Conservation (phyloP, 768 basidiomycete species). For the Tricholoma matsutake region DNA sequence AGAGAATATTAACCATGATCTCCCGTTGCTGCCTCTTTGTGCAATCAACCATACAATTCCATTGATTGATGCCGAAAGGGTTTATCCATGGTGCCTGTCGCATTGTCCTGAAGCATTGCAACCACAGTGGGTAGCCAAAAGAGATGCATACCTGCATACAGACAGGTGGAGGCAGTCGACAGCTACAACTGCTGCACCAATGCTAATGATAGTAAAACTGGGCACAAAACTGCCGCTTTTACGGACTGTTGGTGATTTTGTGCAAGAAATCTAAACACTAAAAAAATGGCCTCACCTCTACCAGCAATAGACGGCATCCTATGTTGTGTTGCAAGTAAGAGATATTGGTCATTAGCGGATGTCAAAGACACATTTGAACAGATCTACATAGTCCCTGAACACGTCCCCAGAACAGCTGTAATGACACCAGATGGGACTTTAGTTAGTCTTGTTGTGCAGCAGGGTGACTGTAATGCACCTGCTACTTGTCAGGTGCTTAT, state of each 20-base stretch:
- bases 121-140: conserved; percentile 27
- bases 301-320: conserved; percentile 7
- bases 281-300: conserved; percentile 9
- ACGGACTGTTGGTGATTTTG: background rate
- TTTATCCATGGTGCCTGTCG: conserved; percentile 31
- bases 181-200: conserved; percentile 32
- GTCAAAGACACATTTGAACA: conserved; percentile 10
- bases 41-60: conserved; percentile 42
- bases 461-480: conserved; percentile 7
- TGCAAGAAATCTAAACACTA: conserved; percentile 5
- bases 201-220: conserved; percentile 16
- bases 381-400: conserved; percentile 7
- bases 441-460: conserved; percentile 6
- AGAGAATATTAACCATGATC: conserved; percentile 23
- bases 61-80: conserved; percentile 22
- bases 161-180: conserved; percentile 29
- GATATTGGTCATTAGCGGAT: conserved; percentile 3
- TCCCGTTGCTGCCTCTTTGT: conserved; percentile 32
- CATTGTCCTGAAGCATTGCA: conserved; percentile 36
- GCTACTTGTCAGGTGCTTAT: conserved; percentile 8
- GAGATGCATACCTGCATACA: conserved; percentile 24
- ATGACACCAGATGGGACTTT: conserved; percentile 12
- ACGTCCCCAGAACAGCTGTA: conserved; percentile 3
- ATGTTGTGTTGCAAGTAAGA: background rate
- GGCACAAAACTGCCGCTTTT: background rate